phyloP scores from a whole-genome alignment of 352 stramenopile species.

The Phytophthora pisi region DNA sequence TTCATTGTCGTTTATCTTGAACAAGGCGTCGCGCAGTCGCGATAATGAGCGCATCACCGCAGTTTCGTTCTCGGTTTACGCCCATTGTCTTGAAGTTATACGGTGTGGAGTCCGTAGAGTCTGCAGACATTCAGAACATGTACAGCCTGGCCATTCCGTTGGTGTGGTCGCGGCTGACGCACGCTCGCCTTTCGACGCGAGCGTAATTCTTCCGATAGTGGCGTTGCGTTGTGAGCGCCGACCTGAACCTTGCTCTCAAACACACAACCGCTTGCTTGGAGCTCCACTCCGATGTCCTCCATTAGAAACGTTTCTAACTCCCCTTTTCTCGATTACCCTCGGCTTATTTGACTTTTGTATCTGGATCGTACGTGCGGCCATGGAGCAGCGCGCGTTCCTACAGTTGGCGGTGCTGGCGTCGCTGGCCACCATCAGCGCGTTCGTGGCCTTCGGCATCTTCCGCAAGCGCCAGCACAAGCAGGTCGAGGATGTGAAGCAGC shows the following conservation, averaged over 20 bases:
- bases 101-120: too few species aligned
- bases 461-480: constrained; percentile 46
- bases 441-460: constrained; percentile 61
- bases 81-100: too few species aligned
- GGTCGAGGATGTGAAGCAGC: constrained; percentile 35
- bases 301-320: background rate
- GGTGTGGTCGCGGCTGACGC: too few species aligned
- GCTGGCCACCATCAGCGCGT: constrained; percentile 66
- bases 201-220: background rate
- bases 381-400: constrained; percentile 60
- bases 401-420: constrained; percentile 77
- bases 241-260: background rate
- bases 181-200: background rate
- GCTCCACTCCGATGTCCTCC: background rate
- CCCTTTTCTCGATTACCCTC: background rate
- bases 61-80: too few species aligned
- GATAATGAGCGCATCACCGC: too few species aligned
- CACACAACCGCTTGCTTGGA: background rate
- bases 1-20: too few species aligned
- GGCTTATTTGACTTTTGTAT: constrained; percentile 3
- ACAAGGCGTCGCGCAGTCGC: too few species aligned
- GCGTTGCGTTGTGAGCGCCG: background rate
- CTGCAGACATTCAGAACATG: too few species aligned
- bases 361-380: constrained; percentile 17
- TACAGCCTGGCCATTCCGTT: too few species aligned